phyloP scores from a whole-genome alignment of 345 rosid species.

The Gossypium raimondii region DNA sequence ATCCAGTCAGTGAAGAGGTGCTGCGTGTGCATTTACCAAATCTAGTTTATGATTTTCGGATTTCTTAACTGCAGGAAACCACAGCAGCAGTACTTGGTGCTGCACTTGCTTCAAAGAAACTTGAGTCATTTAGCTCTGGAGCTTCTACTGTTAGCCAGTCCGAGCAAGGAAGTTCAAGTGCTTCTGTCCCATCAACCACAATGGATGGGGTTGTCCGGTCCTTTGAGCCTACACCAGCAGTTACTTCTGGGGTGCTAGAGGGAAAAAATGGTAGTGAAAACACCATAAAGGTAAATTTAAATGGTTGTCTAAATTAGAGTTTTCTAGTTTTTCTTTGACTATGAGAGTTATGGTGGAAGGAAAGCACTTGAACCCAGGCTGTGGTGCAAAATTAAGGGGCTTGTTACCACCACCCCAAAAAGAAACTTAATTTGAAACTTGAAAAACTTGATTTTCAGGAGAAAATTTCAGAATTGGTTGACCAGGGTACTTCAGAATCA shows the following conservation, averaged over 20 bases:
- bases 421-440: neutral
- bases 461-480: conserved; percentile 18
- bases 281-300: conserved; percentile 33
- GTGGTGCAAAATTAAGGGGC: neutral
- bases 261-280: conserved; percentile 24
- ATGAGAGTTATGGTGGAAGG: neutral
- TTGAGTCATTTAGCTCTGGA: conserved; percentile 41
- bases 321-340: conserved; percentile 12
- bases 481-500: conserved; percentile 30
- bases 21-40: neutral
- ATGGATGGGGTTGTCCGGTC: conserved; percentile 24
- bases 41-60: neutral
- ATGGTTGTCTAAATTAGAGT: conserved; percentile 4
- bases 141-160: conserved; percentile 28
- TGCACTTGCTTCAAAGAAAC: conserved; percentile 60
- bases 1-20: neutral
- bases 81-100: conserved; percentile 67
- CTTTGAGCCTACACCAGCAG: conserved; percentile 29
- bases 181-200: conserved; percentile 32
- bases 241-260: conserved; percentile 29
- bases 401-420: neutral
- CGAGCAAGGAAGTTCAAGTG: conserved; percentile 40
- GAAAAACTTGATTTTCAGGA: conserved; percentile 18
- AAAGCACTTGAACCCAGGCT: neutral
- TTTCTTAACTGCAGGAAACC: conserved; percentile 58